Evolutionary conservation across 768 basidiomycete genomes (phyloP).

Genomic region (Hygrophorus russula): DNA sequence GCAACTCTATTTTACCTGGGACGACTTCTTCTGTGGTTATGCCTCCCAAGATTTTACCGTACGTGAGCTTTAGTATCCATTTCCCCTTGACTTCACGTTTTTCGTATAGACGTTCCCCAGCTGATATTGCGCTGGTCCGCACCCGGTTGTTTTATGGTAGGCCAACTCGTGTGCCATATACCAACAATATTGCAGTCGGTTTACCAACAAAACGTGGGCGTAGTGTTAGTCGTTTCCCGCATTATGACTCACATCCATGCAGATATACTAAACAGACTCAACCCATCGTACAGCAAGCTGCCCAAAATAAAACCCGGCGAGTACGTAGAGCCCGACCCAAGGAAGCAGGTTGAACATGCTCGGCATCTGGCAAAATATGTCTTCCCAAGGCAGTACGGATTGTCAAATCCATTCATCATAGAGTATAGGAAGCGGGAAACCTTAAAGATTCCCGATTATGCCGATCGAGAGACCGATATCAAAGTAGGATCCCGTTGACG

Average conservation of each 20-base stretch:
- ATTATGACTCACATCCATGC: slow-evolving; percentile 1
- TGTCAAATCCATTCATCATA: slow-evolving; percentile 47
- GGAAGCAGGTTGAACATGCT: slow-evolving; percentile 34
- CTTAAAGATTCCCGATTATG: slow-evolving; percentile 36
- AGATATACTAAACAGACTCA: slow-evolving; percentile 61
- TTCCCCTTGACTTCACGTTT: not conserved
- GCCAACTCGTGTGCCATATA: slow-evolving; percentile 40
- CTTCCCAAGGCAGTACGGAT: slow-evolving; percentile 70
- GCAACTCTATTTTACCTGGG: not conserved
- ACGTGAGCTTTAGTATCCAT: not conserved
- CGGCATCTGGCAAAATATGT: slow-evolving; percentile 72
- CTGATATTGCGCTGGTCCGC: slow-evolving; percentile 42
- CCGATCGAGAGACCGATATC: slow-evolving; percentile 60
- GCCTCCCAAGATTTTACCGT: not conserved
- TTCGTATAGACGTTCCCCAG: slow-evolving; percentile 28
- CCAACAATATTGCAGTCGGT: slow-evolving; percentile 44
- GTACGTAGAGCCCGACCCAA: slow-evolving; percentile 34
- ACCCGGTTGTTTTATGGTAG: slow-evolving; percentile 59
- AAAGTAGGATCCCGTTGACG: slow-evolving; percentile 30
- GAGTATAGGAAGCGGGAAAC: slow-evolving; percentile 13
- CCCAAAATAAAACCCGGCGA: slow-evolving; percentile 14
- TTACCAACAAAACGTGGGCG: slow-evolving; percentile 56
- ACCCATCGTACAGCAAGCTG: slow-evolving; percentile 29
- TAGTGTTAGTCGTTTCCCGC: not conserved
- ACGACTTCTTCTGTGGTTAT: slow-evolving; percentile 1